phyloP scores from a whole-genome alignment of 2,329 filamentous ascomycete species.

The Alternaria metachromatica region DNA sequence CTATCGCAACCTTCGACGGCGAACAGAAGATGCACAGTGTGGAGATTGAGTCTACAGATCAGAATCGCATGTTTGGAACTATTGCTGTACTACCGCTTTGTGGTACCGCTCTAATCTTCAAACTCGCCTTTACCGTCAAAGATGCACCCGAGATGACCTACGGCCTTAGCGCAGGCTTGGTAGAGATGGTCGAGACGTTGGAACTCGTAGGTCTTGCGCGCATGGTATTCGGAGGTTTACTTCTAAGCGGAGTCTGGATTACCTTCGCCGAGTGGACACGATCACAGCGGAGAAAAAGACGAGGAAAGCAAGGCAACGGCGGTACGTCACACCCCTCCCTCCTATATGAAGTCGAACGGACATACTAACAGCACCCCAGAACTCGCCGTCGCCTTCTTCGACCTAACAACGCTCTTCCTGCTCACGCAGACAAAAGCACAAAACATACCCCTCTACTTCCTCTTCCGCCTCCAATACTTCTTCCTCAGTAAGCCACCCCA shows the following conservation, averaged over 20 bases:
- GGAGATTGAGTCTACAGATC: constrained; percentile 33
- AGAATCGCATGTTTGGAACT: constrained; percentile 39
- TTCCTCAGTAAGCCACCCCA: constrained; percentile 50
- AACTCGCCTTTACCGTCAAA: constrained; percentile 83
- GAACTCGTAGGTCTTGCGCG: constrained; percentile 37
- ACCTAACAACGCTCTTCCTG: constrained; percentile 77
- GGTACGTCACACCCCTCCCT: constrained; percentile 23
- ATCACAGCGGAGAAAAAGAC: constrained; percentile 20
- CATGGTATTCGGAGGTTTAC: constrained; percentile 49
- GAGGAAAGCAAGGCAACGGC: constrained; percentile 26
- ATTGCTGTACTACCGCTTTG: constrained; percentile 52
- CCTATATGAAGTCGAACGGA: too few relatives aligned
- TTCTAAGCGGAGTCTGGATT: constrained; percentile 37
- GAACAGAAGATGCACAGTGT: constrained; percentile 15
- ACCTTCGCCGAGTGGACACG: constrained; percentile 38
- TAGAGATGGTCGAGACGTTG: constrained; percentile 56
- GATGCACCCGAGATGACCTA: constrained; percentile 81
- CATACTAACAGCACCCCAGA: constrained; percentile 39
- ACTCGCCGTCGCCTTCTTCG: constrained; percentile 58
- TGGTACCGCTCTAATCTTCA: constrained; percentile 76
- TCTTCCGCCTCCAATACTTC: constrained; percentile 71
- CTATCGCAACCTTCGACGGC: constrained; percentile 31
- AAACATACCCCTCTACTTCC: constrained; percentile 83
- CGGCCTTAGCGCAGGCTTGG: constrained; percentile 49
- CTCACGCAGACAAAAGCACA: constrained; percentile 85